Evolutionary conservation across 2,329 filamentous ascomycete genomes (phyloP), one percentile per base, ranked within the genome.

Genomic region (Claviceps quebecensis): DNA sequence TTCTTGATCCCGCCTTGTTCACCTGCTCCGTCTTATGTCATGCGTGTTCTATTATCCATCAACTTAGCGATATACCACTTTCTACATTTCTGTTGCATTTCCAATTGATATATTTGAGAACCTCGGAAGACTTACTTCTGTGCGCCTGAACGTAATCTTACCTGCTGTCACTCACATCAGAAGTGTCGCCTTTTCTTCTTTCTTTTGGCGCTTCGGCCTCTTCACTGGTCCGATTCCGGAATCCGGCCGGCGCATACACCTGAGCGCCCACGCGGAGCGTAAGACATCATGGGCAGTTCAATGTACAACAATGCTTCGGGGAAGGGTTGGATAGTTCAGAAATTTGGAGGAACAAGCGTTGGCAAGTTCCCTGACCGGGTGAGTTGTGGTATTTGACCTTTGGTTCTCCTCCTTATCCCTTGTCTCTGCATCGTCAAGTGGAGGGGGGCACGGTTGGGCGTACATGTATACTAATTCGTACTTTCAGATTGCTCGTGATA

Each of bases 311-410:
- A 72, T 57, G 59, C 63, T 47, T 61, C 65, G 51, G 59, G 61
- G 46, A 71, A 73, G 56, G 74, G 75, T 58, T 95, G 89, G 90
- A 76, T 95, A 34, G 86, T 96, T 48, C 89, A 95, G 67, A 96
- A 96, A 69, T 95, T 95, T 67, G 90, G 90, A 56, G 91, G 91
- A 49, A 98, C 91, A 49, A 95, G 87, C 64, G 86, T 97, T 49
- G 93, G 91, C 60, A 97, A 97, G 70, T 95, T 95, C 61, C 84
- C 90, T 49, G 77, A 80, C 59, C 84, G 84, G 69, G 74, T 77
- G 62, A 53, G 69, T 67, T 38, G 29, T 19, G 41, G 8, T 47
- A n/a, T 8, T 14, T 36, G 5, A 8, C 9, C 14, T n/a, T 36
- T 19, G 14, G 4, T 23, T 4, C 6, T 47, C n/a, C 17, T 2